These are phyloP conservation scores for Rhamnella rubrinervis DNA, from an alignment of 331 rosid species.

Conservation along the genomic window DNA sequence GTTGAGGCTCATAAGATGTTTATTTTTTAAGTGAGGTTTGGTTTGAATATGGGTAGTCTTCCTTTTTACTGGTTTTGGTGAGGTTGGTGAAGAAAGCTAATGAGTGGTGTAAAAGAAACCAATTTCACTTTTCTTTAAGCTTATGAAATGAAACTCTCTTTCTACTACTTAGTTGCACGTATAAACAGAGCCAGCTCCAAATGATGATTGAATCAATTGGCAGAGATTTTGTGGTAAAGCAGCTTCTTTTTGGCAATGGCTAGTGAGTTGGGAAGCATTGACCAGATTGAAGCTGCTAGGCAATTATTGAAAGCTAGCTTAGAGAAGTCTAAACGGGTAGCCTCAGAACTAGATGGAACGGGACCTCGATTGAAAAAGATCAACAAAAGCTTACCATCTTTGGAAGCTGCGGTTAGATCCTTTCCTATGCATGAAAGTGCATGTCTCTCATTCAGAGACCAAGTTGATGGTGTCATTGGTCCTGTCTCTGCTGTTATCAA, in stretches of 20 bases:
- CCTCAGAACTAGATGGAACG: conserved; percentile 43
- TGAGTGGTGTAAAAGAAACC: conserved; percentile 41
- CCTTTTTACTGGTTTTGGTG: conserved; percentile 47
- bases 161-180: conserved; percentile 16
- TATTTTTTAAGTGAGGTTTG: conserved; percentile 71
- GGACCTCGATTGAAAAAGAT: conserved; percentile 50
- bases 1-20: conserved; percentile 53
- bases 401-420: conserved; percentile 46
- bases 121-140: conserved; percentile 17
- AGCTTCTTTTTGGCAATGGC: conserved; percentile 33
- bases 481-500: conserved; percentile 59
- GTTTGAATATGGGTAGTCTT: conserved; percentile 45
- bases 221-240: conserved; percentile 17
- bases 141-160: conserved; percentile 23
- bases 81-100: conserved; percentile 75
- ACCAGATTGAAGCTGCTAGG: conserved; percentile 47
- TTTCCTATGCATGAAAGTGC: conserved; percentile 25
- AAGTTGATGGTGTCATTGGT: conserved; percentile 57
- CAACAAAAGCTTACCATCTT: conserved; percentile 34
- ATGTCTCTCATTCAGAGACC: conserved; percentile 36
- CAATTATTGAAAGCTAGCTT: conserved; percentile 52
- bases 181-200: conserved; percentile 13
- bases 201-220: conserved; percentile 19
- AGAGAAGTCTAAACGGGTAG: conserved; percentile 47
- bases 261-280: conserved; percentile 32